phyloP scores from a whole-genome alignment of 2,329 filamentous ascomycete genomes.

The Cercospora sp. region DNA sequence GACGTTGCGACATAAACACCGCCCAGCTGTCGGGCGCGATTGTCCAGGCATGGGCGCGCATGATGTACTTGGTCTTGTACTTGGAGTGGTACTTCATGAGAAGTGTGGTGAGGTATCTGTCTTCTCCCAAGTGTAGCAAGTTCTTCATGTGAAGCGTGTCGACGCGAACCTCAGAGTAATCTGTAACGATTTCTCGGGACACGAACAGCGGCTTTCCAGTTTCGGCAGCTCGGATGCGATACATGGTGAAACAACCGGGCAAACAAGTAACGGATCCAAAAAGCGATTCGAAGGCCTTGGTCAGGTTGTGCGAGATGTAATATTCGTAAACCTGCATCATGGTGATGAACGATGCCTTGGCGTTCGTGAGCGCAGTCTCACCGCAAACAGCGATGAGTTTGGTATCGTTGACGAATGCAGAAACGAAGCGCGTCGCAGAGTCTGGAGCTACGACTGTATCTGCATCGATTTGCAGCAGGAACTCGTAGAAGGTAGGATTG shows the following conservation, averaged over 20 bases:
- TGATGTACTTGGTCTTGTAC: slow-evolving; percentile 99
- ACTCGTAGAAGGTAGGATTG: slow-evolving; percentile 98
- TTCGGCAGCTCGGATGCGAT: slow-evolving; percentile 90
- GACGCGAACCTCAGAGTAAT: slow-evolving; percentile 89
- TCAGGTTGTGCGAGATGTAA: slow-evolving; percentile 96
- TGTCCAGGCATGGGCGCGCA: slow-evolving; percentile 90
- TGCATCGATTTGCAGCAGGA: slow-evolving; percentile 92
- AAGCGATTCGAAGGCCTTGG: slow-evolving; percentile 94
- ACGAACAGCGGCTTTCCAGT: slow-evolving; percentile 95
- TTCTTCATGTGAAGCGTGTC: slow-evolving; percentile 99
- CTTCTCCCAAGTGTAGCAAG: slow-evolving; percentile 90
- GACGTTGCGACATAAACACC: slow-evolving; percentile 96
- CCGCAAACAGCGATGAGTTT: slow-evolving; percentile 91
- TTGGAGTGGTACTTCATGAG: slow-evolving; percentile 87
- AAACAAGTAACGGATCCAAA: slow-evolving; percentile 97
- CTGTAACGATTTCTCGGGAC: slow-evolving; percentile 83
- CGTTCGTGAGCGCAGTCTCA: slow-evolving; percentile 90
- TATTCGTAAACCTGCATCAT: slow-evolving; percentile 99
- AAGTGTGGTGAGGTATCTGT: slow-evolving; percentile 93
- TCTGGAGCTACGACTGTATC: slow-evolving; percentile 92
- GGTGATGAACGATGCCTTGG: slow-evolving; percentile 88
- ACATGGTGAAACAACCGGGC: slow-evolving; percentile 99
- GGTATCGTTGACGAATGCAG: slow-evolving; percentile 87
- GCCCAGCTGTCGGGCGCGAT: slow-evolving; percentile 92
- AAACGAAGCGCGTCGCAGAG: slow-evolving; percentile 86